Evolutionary conservation across 2,329 filamentous ascomycete genomes (phyloP).

Genomic region (Purpureocillium lavendulum): DNA sequence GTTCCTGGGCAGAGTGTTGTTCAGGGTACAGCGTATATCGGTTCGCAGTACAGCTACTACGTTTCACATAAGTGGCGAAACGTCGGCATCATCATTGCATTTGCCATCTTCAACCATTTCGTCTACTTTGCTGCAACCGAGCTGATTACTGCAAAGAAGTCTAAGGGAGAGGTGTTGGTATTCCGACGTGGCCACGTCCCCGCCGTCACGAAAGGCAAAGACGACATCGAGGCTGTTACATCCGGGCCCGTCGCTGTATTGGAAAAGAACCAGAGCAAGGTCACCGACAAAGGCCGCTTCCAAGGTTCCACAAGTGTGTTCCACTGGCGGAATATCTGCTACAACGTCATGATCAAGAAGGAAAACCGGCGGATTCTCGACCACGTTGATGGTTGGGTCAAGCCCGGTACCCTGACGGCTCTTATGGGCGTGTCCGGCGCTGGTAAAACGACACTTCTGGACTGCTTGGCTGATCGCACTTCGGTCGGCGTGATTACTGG

Average conservation of each 20-base stretch:
- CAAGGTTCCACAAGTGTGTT: slow-evolving; percentile 34
- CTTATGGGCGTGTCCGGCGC: slow-evolving; percentile 47
- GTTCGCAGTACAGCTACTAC: slow-evolving; percentile 36
- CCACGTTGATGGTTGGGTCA: slow-evolving; percentile 66
- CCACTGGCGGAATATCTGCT: slow-evolving; percentile 65
- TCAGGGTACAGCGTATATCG: slow-evolving; percentile 38
- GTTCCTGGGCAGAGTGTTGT: slow-evolving; percentile 34
- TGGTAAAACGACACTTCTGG: slow-evolving; percentile 59
- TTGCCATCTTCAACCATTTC: slow-evolving; percentile 36
- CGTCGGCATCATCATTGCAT: slow-evolving; percentile 46
- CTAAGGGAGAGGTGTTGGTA: slow-evolving; percentile 53
- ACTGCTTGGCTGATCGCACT: slow-evolving; percentile 58
- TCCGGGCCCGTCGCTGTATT: no score
- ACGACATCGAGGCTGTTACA: slow-evolving; percentile 11
- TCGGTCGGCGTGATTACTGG: slow-evolving; percentile 64
- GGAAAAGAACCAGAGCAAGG: no score
- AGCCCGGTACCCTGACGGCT: slow-evolving; percentile 64
- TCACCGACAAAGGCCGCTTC: slow-evolving; percentile 6
- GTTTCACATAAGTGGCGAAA: slow-evolving; percentile 46
- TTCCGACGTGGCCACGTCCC: slow-evolving; percentile 39
- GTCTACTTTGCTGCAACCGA: slow-evolving; percentile 43
- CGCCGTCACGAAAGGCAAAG: slow-evolving; percentile 4
- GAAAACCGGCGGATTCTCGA: slow-evolving; percentile 59
- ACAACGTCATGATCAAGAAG: slow-evolving; percentile 64
- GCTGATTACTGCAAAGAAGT: slow-evolving; percentile 37